Percentiles rank a stretch among this genome's conserved stretches.
Conservation (phyloP, 257 asterid species). For the Ballota nigra region DNA sequence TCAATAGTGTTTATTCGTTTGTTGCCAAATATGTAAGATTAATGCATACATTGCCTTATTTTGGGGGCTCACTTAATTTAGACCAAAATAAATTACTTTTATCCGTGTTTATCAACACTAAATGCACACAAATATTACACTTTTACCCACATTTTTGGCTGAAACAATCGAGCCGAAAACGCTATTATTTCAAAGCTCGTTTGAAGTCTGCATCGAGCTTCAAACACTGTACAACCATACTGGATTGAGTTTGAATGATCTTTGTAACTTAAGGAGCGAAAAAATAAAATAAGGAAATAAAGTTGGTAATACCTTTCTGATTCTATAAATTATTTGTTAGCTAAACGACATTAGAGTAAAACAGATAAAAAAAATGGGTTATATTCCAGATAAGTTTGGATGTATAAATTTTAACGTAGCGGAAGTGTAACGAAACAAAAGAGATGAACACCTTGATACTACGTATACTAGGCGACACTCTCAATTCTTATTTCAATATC, state of each 20-base stretch:
- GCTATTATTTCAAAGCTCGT: background rate
- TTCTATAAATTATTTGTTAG: background rate
- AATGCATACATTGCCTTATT: constrained; percentile 18
- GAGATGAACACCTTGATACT: no score
- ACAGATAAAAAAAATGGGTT: background rate
- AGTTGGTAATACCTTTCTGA: background rate
- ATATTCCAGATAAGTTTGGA: background rate
- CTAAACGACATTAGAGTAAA: background rate
- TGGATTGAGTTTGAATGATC: background rate
- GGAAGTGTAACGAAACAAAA: no score
- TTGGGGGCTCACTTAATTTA: constrained; percentile 1
- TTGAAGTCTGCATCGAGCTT: background rate
- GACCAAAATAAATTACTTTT: background rate
- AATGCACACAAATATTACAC: background rate
- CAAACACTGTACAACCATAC: no score
- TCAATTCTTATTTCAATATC: no score
- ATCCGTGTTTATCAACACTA: background rate
- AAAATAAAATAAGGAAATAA: no score
- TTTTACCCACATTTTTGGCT: background rate
- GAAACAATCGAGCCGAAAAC: background rate
- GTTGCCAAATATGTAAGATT: constrained; percentile 5
- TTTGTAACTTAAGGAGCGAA: background rate
- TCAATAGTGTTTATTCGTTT: constrained; percentile 9
- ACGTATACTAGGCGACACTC: no score
- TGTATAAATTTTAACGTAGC: no score